Evolutionary conservation across 768 basidiomycete species (phyloP), one percentile per base, ranked within the genome.

Genomic region (Lactarius tabidus): DNA sequence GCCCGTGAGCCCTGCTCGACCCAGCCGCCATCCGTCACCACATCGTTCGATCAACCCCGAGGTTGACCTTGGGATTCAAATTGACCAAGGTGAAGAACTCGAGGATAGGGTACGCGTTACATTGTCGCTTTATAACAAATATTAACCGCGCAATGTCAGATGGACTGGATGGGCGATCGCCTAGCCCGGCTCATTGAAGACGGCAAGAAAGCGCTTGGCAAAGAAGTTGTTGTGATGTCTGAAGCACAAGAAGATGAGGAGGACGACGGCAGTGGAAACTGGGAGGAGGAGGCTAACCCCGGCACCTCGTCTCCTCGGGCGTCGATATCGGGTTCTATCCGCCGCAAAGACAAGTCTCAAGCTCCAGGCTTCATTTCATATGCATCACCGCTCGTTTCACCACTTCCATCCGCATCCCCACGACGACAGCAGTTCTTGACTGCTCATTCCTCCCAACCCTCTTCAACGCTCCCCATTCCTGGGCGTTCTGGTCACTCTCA

Each of bases 121-220:
- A 20, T 14, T n/a, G 29, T 48, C 10, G 18, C 43, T 53, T 43
- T 18, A 29, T 26, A n/a, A 20, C 33, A 17, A 17, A 39, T 39
- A 26, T 54, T 69, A 26, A 69, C 48, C 3, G 33, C 36, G 20
- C 6, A 48, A 38, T 45, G 70, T 54, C 71, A 91, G 81, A 92
- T 93, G 88, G 89, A 91, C 69, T 91, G 89, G 89, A 88, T 93
- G 65, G 88, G 89, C 23, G 85, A 83, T 67, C 85, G 83, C 68
- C 81, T 94, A 35, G 75, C 83, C 31, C 77, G 76, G 65, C 82
- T 93, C 58, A 93, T 94, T 68, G 84, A 86, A 71, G 85, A 93
- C 70, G 92, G 92, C 18, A 86, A 89, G 72, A 85, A 82, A 54
- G 92, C 92, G 0, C 80, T 94, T 8, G 84, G 82, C 17, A 79